Evolutionary conservation across 2,329 filamentous ascomycete species (phyloP), one percentile per base, ranked within the genome.

Genomic region (Fusarium tricinctum): DNA sequence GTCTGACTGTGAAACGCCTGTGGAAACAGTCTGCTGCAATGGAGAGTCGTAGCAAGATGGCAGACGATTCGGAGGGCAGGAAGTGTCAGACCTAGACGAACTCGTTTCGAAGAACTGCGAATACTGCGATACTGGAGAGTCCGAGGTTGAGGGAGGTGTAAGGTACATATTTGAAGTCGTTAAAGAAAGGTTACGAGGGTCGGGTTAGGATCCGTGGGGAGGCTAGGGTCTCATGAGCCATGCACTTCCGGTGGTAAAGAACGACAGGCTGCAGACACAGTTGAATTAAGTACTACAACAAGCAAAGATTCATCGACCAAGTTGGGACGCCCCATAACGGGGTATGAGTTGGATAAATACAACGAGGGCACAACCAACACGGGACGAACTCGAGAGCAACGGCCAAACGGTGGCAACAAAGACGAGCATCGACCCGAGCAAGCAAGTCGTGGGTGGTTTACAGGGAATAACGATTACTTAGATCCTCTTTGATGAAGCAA

Each of bases 41-140:
- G 84, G 82, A 46, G 84, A 84, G 15, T 81, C 80, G 68, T 85
- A 84, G 64, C 81, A 81, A 54, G 81, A 75, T 51, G 78, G 76
- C 13, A 82, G 78, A 35, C 75, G 80, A 56, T 77, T 75, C 52
- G 80, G 55, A 42, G 61, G 52, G 54, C 64, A 64, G 32, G 57
- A 62, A 48, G 63, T 58, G 52, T 72, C 78, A 38, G 80, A 79
- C 48, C 81, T 80, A 73, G 69, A 66, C 33, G 73, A 68, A 48
- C 71, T 63, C 50, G 70, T 58, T 43, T 70, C 64, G 55, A 69
- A 58, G 60, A 71, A 66, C 46, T 63, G 70, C 44, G 66, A 69
- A 61, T 70, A 69, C 53, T 64, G 64, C 63, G 72, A 72, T 78
- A 83, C 74, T 81, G 83, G 60, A 80, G 84, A 76, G 46, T 70